phyloP scores from a whole-genome alignment of 1,139 yeast species.

The Pichia sp. region DNA sequence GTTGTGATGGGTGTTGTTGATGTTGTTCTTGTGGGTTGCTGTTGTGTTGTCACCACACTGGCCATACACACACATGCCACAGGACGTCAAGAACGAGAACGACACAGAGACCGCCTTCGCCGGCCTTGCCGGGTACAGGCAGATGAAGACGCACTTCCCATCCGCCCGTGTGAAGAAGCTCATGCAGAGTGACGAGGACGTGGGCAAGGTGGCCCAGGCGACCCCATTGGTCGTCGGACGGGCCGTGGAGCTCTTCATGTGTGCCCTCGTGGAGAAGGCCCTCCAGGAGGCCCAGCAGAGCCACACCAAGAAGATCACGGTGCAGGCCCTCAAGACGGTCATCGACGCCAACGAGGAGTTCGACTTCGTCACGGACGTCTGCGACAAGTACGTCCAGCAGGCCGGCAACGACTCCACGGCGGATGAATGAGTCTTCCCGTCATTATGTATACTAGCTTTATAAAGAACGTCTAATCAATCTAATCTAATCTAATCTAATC shows the following conservation, averaged over 20 bases:
- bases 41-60: too few relatives aligned
- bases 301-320: constrained; percentile 80
- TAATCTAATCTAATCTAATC: too few relatives aligned
- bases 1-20: background rate
- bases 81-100: background rate
- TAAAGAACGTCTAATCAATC: too few relatives aligned
- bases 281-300: constrained; percentile 72
- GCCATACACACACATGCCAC: too few relatives aligned
- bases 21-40: background rate
- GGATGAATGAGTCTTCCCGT: too few relatives aligned
- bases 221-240: constrained; percentile 97
- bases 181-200: constrained; percentile 98
- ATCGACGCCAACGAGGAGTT: constrained; percentile 86
- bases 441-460: too few relatives aligned
- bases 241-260: constrained; percentile 89
- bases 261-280: constrained; percentile 83
- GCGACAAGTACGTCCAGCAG: constrained; percentile 26
- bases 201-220: constrained; percentile 98
- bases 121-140: constrained; percentile 33
- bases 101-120: constrained; percentile 2
- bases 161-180: constrained; percentile 95
- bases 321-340: constrained; percentile 81
- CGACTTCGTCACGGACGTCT: constrained; percentile 54
- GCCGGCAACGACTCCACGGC: background rate
- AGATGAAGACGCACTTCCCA: constrained; percentile 91